Evolutionary conservation across 345 rosid genomes (phyloP), one percentile per base, ranked within the genome.

Genomic region (Rhizophora apiculata): DNA sequence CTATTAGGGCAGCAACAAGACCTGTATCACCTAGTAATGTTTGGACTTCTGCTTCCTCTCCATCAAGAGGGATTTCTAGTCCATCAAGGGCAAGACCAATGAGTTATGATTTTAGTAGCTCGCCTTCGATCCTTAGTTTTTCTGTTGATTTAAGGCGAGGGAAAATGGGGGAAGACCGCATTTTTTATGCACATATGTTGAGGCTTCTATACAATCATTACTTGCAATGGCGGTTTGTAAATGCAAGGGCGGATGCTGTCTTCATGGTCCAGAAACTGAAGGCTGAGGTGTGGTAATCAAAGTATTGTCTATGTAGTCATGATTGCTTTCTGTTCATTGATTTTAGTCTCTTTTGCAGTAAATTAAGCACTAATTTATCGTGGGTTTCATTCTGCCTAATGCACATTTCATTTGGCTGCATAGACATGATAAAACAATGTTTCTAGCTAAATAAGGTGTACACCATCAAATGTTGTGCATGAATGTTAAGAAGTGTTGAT

Each of bases 81-180:
- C 97, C 98, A 79, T 84, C 88, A 20, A 79, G 93, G 74, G 82
- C 70, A 64, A 89, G 92, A 70, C 65, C 75, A 7, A 70, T 73
- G 70, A 75, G 78, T 79, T 78, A 76, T 72, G 79, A 79, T 78
- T 72, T 78, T 68, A 70, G 76, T 79, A 81, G 72, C 54, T 72
- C 65, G 60, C 96, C 93, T 76, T 91, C 98, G 1, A 91, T 94
- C 82, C 85, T 91, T 71, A 85, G 96, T 76, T 89, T 89, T 76
- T 83, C 96, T 29, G 95, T 86, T 71, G 97, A 91, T 82, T 77
- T 89, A 69, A 84, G 89, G 85, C 86, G 98, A 71, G 96, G 93
- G 56, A 91, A 88, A 78, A 76, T 87, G 46, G 95, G 96, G 78
- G 98, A 88, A 72, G 85, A 82, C 72, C 81, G 88, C 3, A 81